Conservation (phyloP, 129 eudicot species). For the Rutidosis leptorrhynchoides region DNA sequence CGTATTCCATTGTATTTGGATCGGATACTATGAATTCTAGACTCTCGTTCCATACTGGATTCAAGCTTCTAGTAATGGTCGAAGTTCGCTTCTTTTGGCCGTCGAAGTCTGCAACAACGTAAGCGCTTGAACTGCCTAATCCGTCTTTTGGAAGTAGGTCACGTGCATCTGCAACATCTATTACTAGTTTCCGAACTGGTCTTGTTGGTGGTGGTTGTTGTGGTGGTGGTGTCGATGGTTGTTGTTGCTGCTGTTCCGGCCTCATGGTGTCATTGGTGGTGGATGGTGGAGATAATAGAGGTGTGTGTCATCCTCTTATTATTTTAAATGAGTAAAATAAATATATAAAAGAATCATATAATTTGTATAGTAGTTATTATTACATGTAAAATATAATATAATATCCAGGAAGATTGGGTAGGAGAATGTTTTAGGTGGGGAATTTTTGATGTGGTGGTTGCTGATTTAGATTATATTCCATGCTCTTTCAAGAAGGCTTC, state of each 20-base stretch:
- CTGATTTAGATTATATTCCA: slow-evolving; percentile 49
- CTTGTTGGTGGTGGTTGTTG: slow-evolving; percentile 36
- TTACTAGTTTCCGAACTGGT: slow-evolving; percentile 50
- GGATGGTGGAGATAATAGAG: slow-evolving; percentile 33
- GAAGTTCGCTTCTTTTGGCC: slow-evolving; percentile 83
- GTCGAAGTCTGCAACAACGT: slow-evolving; percentile 86
- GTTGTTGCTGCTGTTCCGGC: slow-evolving; percentile 16
- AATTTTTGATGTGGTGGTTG: slow-evolving; percentile 30
- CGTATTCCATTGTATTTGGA: slow-evolving; percentile 79
- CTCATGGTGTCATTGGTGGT: slow-evolving; percentile 47
- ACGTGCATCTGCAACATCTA: slow-evolving; percentile 80
- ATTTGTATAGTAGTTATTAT: background rate
- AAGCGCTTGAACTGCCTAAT: slow-evolving; percentile 92
- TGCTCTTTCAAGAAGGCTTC: slow-evolving; percentile 68
- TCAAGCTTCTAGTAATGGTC: slow-evolving; percentile 58
- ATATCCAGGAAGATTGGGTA: slow-evolving; percentile 17
- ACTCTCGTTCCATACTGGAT: slow-evolving; percentile 82
- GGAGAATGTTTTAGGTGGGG: slow-evolving; percentile 28
- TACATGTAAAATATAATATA: background rate
- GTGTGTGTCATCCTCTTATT: slow-evolving; percentile 18
- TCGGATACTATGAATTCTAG: slow-evolving; percentile 73
- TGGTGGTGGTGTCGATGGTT: slow-evolving; percentile 19
- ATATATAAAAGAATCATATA: background rate
- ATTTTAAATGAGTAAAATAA: slow-evolving; percentile 17
- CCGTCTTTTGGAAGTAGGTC: slow-evolving; percentile 97